phyloP scores from a whole-genome alignment of 495 filamentous ascomycete genomes.

The Daldinia decipiens region DNA sequence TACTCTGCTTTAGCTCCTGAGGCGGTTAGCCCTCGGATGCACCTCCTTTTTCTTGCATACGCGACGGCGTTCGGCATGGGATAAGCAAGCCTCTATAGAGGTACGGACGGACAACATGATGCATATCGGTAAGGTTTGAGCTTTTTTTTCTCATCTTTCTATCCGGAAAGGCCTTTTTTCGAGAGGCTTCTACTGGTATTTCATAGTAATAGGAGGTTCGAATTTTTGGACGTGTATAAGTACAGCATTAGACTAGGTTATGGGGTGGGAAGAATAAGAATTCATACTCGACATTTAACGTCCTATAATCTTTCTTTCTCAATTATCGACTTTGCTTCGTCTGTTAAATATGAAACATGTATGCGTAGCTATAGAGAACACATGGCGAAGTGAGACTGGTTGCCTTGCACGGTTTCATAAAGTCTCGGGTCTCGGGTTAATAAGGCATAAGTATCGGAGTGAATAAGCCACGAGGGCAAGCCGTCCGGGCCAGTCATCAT shows the following conservation, averaged over 20 bases:
- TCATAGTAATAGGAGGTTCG: slow-evolving; percentile 9
- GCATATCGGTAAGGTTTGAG: slow-evolving; percentile 26
- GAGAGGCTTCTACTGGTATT: slow-evolving; percentile 11
- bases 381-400: slow-evolving; percentile 15
- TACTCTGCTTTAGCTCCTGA: slow-evolving; percentile 31
- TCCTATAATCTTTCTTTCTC: no score
- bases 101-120: slow-evolving; percentile 30
- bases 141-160: slow-evolving; percentile 17
- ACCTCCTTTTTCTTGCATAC: slow-evolving; percentile 31
- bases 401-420: slow-evolving; percentile 18
- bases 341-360: not conserved
- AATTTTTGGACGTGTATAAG: slow-evolving; percentile 29
- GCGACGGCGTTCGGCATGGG: slow-evolving; percentile 37
- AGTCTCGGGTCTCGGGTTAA: slow-evolving; percentile 13
- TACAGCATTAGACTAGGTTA: slow-evolving; percentile 28
- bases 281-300: slow-evolving; percentile 19
- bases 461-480: not conserved
- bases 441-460: not conserved
- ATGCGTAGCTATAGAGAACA: not conserved
- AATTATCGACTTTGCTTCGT: not conserved
- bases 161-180: not conserved
- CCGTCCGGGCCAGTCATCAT: not conserved
- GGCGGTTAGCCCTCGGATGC: slow-evolving; percentile 4
- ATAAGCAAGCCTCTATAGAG: slow-evolving; percentile 16
- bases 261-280: slow-evolving; percentile 13